Conservation (phyloP, 1,284 basidiomycete genomes). For the Austroboletus novae-zelandiae region DNA sequence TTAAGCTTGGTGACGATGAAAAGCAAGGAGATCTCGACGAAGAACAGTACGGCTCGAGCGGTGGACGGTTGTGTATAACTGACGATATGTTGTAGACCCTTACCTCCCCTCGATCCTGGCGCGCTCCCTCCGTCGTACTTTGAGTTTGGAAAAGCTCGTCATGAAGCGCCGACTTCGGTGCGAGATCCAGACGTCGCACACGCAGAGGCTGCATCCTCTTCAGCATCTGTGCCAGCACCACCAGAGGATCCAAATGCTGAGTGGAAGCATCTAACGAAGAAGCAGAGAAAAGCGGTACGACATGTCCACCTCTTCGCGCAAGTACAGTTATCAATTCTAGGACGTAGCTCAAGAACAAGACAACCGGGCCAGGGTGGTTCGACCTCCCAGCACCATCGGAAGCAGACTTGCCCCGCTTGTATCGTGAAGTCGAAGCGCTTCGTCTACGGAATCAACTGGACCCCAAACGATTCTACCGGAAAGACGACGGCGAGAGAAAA, state of each 20-base stretch:
- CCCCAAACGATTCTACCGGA: constrained; percentile 92
- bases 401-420: constrained; percentile 77
- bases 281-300: constrained; percentile 63
- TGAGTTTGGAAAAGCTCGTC: constrained; percentile 42
- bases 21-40: constrained; percentile 21
- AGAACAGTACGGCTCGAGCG: constrained; percentile 30
- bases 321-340: not conserved
- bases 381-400: constrained; percentile 85
- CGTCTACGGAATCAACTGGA: constrained; percentile 91
- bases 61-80: constrained; percentile 10
- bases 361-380: constrained; percentile 87
- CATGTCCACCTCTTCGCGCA: not conserved
- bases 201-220: constrained; percentile 47
- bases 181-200: constrained; percentile 62
- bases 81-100: constrained; percentile 40
- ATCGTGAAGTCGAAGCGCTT: constrained; percentile 92
- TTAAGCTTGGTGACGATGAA: constrained; percentile 40
- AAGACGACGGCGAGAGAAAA: constrained; percentile 80
- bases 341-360: constrained; percentile 64
- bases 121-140: constrained; percentile 62
- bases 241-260: constrained; percentile 58
- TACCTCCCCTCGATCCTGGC: constrained; percentile 68
- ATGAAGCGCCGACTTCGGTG: constrained; percentile 45
- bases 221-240: constrained; percentile 47
- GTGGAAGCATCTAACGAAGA: constrained; percentile 64